Percentiles rank a stretch among this genome's conserved stretches.
Conservation (phyloP, 805 yeast species). For the Komagataella populi region DNA sequence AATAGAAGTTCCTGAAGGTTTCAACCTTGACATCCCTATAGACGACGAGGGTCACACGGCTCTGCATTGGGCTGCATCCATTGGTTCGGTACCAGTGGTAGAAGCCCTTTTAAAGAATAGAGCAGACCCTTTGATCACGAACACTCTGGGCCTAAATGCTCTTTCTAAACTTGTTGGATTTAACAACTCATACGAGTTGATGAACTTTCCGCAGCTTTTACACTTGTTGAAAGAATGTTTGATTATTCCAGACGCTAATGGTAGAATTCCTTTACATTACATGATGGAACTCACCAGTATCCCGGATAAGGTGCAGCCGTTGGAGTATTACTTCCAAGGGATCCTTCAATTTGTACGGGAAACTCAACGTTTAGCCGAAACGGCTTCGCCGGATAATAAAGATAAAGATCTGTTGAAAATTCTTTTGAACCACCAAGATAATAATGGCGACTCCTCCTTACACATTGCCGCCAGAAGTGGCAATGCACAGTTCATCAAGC, state of each 20-base stretch:
- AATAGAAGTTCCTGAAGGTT: conserved; percentile 44
- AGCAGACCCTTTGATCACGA: conserved; percentile 43
- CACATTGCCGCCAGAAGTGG: conserved; percentile 59
- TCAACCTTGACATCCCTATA: conserved; percentile 52
- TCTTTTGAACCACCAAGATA: conserved; percentile 64
- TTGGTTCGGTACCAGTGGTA: conserved; percentile 53
- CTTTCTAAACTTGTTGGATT: conserved; percentile 56
- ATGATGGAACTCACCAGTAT: conserved; percentile 33
- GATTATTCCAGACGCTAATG: conserved; percentile 57
- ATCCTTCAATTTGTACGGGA: conserved; percentile 14
- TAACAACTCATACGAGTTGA: conserved; percentile 57
- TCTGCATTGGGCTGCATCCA: conserved; percentile 76
- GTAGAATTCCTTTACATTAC: conserved; percentile 65
- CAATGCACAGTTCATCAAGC: conserved; percentile 28
- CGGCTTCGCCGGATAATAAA: conserved; percentile 6
- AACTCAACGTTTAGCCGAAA: conserved; percentile 18
- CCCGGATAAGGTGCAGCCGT: conserved; percentile 31
- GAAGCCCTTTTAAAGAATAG: conserved; percentile 42
- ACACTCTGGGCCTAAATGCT: conserved; percentile 52
- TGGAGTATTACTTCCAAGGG: conserved; percentile 37
- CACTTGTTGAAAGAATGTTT: conserved; percentile 52
- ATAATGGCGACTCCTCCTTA: conserved; percentile 73
- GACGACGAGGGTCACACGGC: conserved; percentile 77
- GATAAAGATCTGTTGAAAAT: conserved; percentile 35
- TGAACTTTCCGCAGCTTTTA: conserved; percentile 43